phyloP scores from a whole-genome alignment of 2,329 filamentous ascomycete genomes.

The Davidsoniella virescens region DNA sequence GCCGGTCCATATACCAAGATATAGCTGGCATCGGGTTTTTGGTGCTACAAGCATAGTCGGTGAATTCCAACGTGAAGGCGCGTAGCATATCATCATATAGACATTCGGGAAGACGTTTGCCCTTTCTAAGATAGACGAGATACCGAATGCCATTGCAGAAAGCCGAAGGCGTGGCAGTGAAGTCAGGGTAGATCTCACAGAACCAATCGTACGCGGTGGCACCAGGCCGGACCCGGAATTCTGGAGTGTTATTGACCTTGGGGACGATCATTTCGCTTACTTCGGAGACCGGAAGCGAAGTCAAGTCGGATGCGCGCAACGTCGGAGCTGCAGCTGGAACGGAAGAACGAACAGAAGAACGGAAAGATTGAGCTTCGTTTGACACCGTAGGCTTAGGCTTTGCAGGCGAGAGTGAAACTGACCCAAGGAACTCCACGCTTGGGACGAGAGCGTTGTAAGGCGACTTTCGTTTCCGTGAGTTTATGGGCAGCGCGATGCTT shows the following conservation, averaged over 20 bases:
- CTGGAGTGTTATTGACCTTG: neutral
- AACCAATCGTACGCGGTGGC: conserved; percentile 24
- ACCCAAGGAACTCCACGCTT: no score
- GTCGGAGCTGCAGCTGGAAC: no score
- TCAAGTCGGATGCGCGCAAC: no score
- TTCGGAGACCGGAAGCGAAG: neutral
- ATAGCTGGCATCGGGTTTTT: conserved; percentile 22
- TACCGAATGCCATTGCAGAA: conserved; percentile 32
- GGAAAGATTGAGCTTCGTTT: no score
- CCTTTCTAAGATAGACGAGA: conserved; percentile 23
- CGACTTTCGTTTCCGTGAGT: no score
- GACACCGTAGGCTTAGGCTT: no score
- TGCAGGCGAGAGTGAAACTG: no score
- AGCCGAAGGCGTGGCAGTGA: conserved; percentile 22
- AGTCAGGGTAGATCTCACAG: conserved; percentile 26
- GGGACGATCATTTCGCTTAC: neutral
- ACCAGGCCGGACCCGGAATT: neutral
- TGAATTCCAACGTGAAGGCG: conserved; percentile 26
- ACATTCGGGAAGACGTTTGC: conserved; percentile 23
- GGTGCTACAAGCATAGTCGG: conserved; percentile 23
- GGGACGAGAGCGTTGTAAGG: no score
- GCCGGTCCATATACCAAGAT: conserved; percentile 25
- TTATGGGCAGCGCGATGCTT: no score
- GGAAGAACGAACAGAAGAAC: no score
- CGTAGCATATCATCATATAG: conserved; percentile 38